Conservation (phyloP, 345 rosid genomes). For the Eucalyptus pauciflora region DNA sequence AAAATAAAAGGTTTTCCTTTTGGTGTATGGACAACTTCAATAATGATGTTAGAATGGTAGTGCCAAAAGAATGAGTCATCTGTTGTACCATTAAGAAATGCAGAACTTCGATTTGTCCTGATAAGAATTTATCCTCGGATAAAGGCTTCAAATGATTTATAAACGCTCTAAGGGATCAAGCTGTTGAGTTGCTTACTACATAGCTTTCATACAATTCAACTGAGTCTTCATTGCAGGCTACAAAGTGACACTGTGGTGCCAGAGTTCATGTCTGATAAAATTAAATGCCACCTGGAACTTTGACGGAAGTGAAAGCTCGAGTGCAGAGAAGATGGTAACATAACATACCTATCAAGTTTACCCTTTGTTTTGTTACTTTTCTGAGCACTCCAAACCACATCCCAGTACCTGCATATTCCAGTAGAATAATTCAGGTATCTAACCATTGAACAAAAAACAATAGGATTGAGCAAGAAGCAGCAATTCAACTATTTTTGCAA, state of each 20-base stretch:
- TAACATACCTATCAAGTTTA: conserved; percentile 27
- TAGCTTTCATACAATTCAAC: neutral
- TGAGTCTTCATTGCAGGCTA: neutral
- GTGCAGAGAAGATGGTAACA: neutral
- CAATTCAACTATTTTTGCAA: neutral
- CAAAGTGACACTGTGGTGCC: neutral
- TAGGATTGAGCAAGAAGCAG: neutral
- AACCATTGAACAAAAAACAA: neutral
- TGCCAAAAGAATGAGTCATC: neutral
- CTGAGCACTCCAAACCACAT: conserved; percentile 1
- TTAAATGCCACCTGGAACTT: neutral
- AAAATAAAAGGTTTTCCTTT: neutral
- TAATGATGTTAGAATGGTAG: neutral
- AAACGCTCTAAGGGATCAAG: neutral
- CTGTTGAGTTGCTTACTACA: neutral
- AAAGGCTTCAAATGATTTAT: neutral
- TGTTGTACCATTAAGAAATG: neutral
- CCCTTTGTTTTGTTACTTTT: conserved; percentile 17
- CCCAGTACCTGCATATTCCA: conserved; percentile 1
- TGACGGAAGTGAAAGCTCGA: neutral
- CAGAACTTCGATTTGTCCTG: neutral
- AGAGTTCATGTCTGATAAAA: neutral
- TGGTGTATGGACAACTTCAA: neutral
- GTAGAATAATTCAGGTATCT: neutral
- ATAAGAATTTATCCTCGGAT: neutral